These are phyloP conservation scores for Chaetomium strumarium DNA, from an alignment of 2,329 filamentous ascomycete genomes.

Conservation along the genomic window DNA sequence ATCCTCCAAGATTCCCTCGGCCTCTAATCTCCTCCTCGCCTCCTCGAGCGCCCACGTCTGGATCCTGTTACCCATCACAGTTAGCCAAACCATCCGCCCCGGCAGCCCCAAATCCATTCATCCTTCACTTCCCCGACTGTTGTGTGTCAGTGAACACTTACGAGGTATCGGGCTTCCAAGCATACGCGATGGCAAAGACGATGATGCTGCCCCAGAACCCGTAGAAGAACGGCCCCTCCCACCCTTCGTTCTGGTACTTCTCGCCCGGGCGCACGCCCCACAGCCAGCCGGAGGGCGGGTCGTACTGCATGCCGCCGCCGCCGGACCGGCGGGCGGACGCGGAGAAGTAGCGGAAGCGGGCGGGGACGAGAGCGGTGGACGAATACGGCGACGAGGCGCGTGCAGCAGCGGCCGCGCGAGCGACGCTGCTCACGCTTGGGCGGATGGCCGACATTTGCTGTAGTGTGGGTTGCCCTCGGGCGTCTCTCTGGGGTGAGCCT, in stretches of 20 bases:
- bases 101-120: background rate
- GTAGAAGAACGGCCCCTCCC: conserved; percentile 82
- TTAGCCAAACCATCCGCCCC: background rate
- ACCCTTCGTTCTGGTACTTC: conserved; percentile 93
- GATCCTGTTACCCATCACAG: conserved; percentile 65
- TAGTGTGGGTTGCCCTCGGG: background rate
- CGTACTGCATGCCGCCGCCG: conserved; percentile 58
- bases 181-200: conserved; percentile 72
- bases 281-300: conserved; percentile 86
- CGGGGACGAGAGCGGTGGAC: background rate
- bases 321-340: conserved; percentile 38
- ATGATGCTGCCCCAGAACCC: conserved; percentile 76
- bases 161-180: conserved; percentile 98
- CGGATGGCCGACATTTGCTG: conserved; percentile 14
- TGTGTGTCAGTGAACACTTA: conserved; percentile 53
- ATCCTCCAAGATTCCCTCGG: conserved; percentile 81
- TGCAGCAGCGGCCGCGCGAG: background rate
- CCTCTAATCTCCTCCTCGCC: conserved; percentile 88
- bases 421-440: conserved; percentile 2
- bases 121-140: background rate
- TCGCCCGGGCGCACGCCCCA: conserved; percentile 91
- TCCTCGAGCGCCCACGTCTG: conserved; percentile 99
- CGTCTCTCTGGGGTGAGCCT: background rate
- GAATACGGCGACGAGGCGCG: background rate
- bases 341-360: conserved; percentile 33